A percentile compares a stretch with the other conserved stretches of the same genome.
Evolutionary conservation across 2,329 filamentous ascomycete genomes (phyloP).

Genomic region (Ascomycota sp.): DNA sequence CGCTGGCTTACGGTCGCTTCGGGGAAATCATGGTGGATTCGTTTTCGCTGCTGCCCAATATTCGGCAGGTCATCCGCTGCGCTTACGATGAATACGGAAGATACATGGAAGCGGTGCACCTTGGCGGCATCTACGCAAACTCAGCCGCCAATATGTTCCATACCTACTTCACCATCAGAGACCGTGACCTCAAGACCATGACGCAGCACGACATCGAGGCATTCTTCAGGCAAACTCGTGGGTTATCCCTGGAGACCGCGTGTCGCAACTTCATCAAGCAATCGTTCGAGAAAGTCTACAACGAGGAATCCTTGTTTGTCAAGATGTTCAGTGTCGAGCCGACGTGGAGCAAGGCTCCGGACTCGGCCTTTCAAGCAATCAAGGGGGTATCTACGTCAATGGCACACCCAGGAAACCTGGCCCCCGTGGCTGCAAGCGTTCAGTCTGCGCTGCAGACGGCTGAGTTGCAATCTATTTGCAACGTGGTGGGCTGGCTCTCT

Average conservation of each 20-base stretch:
- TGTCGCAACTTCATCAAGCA: conserved; percentile 38
- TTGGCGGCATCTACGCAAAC: conserved; percentile 30
- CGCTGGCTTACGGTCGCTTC: conserved; percentile 38
- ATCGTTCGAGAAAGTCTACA: conserved; percentile 35
- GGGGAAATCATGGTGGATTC: conserved; percentile 36
- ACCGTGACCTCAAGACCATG: conserved; percentile 30
- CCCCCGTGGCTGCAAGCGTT: conserved; percentile 27
- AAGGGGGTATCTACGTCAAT: conserved; percentile 28
- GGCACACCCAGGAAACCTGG: conserved; percentile 32
- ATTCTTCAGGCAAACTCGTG: conserved; percentile 32
- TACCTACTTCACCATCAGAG: conserved; percentile 30
- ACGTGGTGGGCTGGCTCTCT: conserved; percentile 34
- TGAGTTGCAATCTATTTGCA: conserved; percentile 29
- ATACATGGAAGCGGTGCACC: conserved; percentile 19
- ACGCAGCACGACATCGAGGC: conserved; percentile 31
- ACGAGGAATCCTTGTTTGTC: conserved; percentile 30
- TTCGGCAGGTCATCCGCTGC: conserved; percentile 28
- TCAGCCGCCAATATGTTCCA: conserved; percentile 33
- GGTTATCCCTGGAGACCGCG: conserved; percentile 29
- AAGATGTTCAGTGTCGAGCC: conserved; percentile 36
- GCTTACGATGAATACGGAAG: conserved; percentile 32
- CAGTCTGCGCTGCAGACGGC: conserved; percentile 26
- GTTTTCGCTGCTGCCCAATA: conserved; percentile 33
- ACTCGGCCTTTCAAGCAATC: conserved; percentile 29
- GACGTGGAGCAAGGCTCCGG: conserved; percentile 25